Conservation (phyloP, 208 protist genomes). For the Wallacemonas sp. region DNA sequence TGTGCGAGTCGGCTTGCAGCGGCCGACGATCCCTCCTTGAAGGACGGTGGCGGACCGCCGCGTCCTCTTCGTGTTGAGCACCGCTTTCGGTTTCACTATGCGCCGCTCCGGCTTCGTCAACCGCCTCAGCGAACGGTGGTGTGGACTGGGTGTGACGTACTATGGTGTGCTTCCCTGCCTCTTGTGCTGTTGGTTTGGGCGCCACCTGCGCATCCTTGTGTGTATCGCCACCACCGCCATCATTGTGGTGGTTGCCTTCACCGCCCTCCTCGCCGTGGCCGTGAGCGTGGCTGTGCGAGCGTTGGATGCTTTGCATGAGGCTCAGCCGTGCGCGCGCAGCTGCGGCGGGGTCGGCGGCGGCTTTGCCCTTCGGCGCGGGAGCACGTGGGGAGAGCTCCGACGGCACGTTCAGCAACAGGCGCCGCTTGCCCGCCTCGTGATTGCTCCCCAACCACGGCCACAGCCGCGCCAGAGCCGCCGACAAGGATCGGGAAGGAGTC, state of each 20-base stretch:
- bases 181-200: not conserved
- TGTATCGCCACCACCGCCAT: too few relatives aligned
- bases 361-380: not conserved
- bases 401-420: not conserved
- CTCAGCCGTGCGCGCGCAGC: not conserved
- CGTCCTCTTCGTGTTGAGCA: too few relatives aligned
- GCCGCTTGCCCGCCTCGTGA: not conserved
- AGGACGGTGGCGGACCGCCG: too few relatives aligned
- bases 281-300: not conserved
- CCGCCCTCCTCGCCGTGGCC: not conserved
- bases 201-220: not conserved
- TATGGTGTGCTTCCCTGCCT: too few relatives aligned
- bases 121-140: too few relatives aligned
- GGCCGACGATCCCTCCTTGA: too few relatives aligned
- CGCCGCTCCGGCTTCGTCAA: too few relatives aligned
- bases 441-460: not conserved
- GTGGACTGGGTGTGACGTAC: too few relatives aligned
- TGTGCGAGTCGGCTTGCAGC: too few relatives aligned
- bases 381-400: not conserved
- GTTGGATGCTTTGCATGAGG: constrained; percentile 1
- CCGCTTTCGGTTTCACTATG: too few relatives aligned
- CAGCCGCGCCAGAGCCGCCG: not conserved
- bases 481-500: not conserved
- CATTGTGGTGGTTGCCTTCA: not conserved
- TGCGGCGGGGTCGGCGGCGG: not conserved